phyloP scores from a whole-genome alignment of 2,329 filamentous ascomycete genomes.

The Apiospora sp. region DNA sequence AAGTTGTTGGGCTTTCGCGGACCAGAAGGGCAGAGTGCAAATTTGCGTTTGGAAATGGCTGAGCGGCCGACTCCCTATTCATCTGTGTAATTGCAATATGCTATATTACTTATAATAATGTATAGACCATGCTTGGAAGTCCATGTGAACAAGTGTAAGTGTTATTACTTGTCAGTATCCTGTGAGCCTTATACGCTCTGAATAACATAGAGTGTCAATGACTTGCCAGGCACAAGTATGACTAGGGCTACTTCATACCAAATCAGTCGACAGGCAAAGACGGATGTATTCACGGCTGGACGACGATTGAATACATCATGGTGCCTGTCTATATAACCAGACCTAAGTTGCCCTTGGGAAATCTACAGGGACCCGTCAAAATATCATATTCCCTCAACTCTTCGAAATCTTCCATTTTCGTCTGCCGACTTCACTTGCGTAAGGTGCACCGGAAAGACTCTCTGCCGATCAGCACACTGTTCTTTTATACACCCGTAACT shows the following conservation, averaged over 20 bases:
- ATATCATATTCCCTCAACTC: not conserved
- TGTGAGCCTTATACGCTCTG: too few relatives aligned
- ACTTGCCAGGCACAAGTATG: not conserved
- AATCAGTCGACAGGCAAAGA: not conserved
- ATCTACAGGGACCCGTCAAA: not conserved
- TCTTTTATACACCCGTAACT: not conserved
- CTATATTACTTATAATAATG: not conserved
- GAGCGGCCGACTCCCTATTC: not conserved
- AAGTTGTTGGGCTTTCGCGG: too few relatives aligned
- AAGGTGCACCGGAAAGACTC: not conserved
- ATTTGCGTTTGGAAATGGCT: not conserved
- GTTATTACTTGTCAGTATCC: too few relatives aligned
- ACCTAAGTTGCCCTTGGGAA: too few relatives aligned
- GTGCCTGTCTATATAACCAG: not conserved
- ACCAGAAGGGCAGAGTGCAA: not conserved
- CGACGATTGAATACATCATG: not conserved
- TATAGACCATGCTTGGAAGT: not conserved
- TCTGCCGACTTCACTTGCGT: not conserved
- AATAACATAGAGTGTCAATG: not conserved
- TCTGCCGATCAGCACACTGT: too few relatives aligned
- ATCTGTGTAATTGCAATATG: not conserved
- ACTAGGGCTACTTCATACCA: not conserved
- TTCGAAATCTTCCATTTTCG: not conserved
- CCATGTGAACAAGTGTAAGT: not conserved
- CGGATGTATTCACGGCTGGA: not conserved